Percentiles rank a stretch among this genome's conserved stretches.
phyloP scores from a whole-genome alignment of 202 grass and related monocot species.

The Setaria italica region DNA sequence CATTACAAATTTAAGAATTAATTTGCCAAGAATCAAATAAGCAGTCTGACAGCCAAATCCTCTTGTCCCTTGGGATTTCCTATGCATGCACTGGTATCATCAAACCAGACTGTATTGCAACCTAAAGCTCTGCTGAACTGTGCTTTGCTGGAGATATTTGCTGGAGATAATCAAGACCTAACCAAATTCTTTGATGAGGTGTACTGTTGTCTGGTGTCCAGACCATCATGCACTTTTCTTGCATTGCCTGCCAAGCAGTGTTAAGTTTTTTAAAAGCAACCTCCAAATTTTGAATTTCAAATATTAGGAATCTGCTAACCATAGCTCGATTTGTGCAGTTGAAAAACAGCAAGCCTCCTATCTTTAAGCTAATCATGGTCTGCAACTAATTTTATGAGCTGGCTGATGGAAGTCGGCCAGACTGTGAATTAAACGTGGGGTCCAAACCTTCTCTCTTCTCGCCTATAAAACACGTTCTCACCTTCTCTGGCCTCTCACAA shows the following conservation, averaged over 20 bases:
- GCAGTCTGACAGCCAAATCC: constrained; percentile 3
- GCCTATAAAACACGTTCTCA: constrained; percentile 52
- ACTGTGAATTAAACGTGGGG: constrained; percentile 40
- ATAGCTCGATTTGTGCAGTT: not conserved
- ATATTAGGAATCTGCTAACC: not conserved
- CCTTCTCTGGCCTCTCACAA: constrained; percentile 13
- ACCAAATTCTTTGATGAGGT: constrained; percentile 27
- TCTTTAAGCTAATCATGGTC: constrained; percentile 30
- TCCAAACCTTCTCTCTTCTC: not conserved
- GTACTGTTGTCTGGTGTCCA: constrained; percentile 12
- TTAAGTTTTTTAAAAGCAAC: not conserved
- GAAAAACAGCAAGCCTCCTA: constrained; percentile 30
- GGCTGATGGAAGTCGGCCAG: constrained; percentile 35
- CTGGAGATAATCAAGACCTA: constrained; percentile 13
- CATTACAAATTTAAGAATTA: not conserved
- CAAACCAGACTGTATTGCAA: constrained; percentile 34
- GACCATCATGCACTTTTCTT: constrained; percentile 24
- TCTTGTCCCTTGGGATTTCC: not conserved
- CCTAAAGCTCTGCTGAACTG: constrained; percentile 45
- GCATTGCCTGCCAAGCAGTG: not conserved
- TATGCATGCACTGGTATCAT: constrained; percentile 3
- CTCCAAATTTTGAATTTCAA: not conserved
- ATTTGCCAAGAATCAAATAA: constrained; percentile 15
- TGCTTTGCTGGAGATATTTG: constrained; percentile 20
- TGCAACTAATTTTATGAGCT: constrained; percentile 42